Percentiles rank a stretch among this genome's conserved stretches.
Conservation (phyloP, 345 rosid genomes). For the Brassica cretica region DNA sequence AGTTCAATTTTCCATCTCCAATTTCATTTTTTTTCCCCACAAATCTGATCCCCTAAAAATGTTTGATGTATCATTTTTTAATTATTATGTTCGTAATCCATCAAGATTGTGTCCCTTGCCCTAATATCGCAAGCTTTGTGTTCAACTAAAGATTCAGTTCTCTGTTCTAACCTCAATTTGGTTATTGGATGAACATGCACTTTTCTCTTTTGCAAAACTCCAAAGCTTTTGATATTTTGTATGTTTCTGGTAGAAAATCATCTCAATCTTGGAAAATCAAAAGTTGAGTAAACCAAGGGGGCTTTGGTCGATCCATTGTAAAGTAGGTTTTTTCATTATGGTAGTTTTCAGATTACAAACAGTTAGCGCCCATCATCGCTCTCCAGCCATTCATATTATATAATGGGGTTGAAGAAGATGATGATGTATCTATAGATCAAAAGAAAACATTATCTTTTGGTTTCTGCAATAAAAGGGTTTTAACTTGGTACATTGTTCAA, state of each 20-base stretch:
- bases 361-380: neutral
- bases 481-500: constrained; percentile 13
- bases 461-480: constrained; percentile 17
- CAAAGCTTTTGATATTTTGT: neutral
- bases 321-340: neutral
- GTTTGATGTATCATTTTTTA: constrained; percentile 37
- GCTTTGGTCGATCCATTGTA: neutral
- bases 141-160: constrained; percentile 21
- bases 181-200: neutral
- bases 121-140: constrained; percentile 21
- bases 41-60: constrained; percentile 22
- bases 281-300: neutral
- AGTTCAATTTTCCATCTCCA: neutral
- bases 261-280: neutral
- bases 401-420: neutral
- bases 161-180: neutral
- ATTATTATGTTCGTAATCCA: constrained; percentile 31
- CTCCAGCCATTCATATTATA: neutral
- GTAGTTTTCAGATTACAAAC: neutral
- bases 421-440: neutral
- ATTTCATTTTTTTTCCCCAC: constrained; percentile 7
- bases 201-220: neutral
- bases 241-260: neutral
- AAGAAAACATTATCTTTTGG: constrained; percentile 7
- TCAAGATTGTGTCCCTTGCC: constrained; percentile 25